Percentiles rank a stretch among this genome's conserved stretches.
Evolutionary conservation across 257 asterid species (phyloP).

Genomic region (Nicotiana sylvestris): DNA sequence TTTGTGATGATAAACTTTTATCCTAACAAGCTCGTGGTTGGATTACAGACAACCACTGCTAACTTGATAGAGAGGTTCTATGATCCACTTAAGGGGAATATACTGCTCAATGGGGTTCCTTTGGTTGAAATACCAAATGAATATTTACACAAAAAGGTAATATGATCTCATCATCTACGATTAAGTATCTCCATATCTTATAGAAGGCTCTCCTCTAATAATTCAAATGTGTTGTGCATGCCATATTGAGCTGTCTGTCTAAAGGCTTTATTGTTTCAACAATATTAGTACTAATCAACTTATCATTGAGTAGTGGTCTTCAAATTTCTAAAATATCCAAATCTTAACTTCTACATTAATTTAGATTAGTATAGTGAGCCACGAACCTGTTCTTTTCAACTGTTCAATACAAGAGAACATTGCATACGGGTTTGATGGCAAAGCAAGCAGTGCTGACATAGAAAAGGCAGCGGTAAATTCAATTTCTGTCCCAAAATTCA

Average conservation of each 20-base stretch:
- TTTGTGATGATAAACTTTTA: not conserved
- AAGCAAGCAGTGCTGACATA: constrained; percentile 55
- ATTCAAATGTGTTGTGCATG: too few species aligned
- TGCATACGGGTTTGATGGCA: constrained; percentile 69
- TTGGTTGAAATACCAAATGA: constrained; percentile 58
- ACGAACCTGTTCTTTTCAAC: constrained; percentile 84
- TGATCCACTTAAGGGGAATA: constrained; percentile 61
- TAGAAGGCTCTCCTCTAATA: too few species aligned
- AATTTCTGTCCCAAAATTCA: not conserved
- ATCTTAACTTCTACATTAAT: not conserved
- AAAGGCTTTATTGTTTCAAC: too few species aligned
- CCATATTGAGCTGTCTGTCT: too few species aligned
- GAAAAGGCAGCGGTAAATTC: constrained; percentile 72
- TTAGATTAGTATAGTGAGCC: constrained; percentile 81
- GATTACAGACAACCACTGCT: constrained; percentile 73
- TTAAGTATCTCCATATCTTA: too few species aligned
- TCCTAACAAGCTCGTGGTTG: not conserved
- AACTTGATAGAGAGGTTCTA: constrained; percentile 86
- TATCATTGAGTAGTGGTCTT: too few species aligned
- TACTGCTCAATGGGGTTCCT: constrained; percentile 64
- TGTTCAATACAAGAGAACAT: constrained; percentile 80
- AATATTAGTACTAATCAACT: too few species aligned
- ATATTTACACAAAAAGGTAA: constrained; percentile 71
- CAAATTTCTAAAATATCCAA: not conserved
- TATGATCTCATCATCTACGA: not conserved